These are phyloP conservation scores for Cyclanthera cordifolia DNA, from an alignment of 306 rosid species.

Conservation along the genomic window DNA sequence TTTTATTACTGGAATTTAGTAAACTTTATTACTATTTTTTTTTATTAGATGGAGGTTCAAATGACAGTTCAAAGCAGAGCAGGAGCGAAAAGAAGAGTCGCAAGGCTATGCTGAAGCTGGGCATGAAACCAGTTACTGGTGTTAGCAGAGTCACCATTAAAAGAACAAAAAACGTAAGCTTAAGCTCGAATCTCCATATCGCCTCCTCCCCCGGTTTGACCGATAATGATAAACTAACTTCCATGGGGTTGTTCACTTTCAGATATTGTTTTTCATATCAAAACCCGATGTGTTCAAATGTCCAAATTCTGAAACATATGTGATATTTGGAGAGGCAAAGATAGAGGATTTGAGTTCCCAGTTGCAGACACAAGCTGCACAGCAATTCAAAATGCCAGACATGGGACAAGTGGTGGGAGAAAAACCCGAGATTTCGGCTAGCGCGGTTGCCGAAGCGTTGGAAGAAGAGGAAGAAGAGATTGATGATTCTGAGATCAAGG, in stretches of 20 bases:
- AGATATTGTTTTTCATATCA: slow-evolving; percentile 73
- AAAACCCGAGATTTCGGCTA: slow-evolving; percentile 45
- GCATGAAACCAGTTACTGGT: slow-evolving; percentile 70
- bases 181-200: background rate
- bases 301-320: slow-evolving; percentile 73
- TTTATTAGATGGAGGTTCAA: background rate
- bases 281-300: slow-evolving; percentile 85
- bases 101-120: slow-evolving; percentile 81
- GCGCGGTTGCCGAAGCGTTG: slow-evolving; percentile 14
- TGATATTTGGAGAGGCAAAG: slow-evolving; percentile 83
- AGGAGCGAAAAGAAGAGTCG: slow-evolving; percentile 88
- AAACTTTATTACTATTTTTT: background rate
- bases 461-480: slow-evolving; percentile 37
- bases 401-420: slow-evolving; percentile 33
- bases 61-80: slow-evolving; percentile 60
- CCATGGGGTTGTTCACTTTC: background rate
- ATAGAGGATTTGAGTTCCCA: slow-evolving; percentile 82
- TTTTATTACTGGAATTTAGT: background rate
- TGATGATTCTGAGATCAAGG: slow-evolving; percentile 63
- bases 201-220: background rate
- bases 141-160: slow-evolving; percentile 77
- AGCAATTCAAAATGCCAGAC: slow-evolving; percentile 84
- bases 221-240: background rate
- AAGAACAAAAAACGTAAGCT: slow-evolving; percentile 73
- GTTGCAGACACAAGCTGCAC: slow-evolving; percentile 80